Evolutionary conservation across 106 monocot genomes (phyloP).

Genomic region (Dactylorhiza incarnata): DNA sequence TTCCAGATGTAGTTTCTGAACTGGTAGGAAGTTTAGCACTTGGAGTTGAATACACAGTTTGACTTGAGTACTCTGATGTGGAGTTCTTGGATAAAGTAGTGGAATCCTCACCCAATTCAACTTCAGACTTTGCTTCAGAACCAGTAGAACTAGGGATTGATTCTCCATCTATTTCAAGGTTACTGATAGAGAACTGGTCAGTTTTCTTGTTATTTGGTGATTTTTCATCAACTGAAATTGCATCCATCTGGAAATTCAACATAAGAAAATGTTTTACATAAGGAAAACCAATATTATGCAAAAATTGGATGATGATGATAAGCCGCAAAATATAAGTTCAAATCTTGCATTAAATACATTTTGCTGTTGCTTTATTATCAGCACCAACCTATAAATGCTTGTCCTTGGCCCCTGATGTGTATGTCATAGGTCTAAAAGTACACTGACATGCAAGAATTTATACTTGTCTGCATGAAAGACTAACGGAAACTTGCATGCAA

Average conservation of each 20-base stretch:
- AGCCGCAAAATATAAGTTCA: background rate
- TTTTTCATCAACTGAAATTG: background rate
- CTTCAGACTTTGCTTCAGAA: background rate
- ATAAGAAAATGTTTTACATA: background rate
- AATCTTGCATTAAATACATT: too few species aligned
- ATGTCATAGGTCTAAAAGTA: too few species aligned
- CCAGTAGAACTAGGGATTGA: background rate
- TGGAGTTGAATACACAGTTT: background rate
- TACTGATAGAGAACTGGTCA: background rate
- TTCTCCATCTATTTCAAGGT: background rate
- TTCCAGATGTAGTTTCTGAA: background rate
- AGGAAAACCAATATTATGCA: background rate
- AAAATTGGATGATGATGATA: background rate
- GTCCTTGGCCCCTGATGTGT: too few species aligned
- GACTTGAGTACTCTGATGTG: background rate
- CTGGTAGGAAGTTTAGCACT: background rate
- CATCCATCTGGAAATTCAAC: conserved; percentile 10
- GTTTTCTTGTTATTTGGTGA: background rate
- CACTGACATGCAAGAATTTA: too few species aligned
- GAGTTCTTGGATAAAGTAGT: background rate
- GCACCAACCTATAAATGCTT: too few species aligned
- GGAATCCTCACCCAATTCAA: background rate
- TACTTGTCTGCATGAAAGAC: too few species aligned
- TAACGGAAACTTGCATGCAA: too few species aligned
- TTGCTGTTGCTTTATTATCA: too few species aligned